Evolutionary conservation across 257 asterid species (phyloP).

Genomic region (Thymus mandschuricus): DNA sequence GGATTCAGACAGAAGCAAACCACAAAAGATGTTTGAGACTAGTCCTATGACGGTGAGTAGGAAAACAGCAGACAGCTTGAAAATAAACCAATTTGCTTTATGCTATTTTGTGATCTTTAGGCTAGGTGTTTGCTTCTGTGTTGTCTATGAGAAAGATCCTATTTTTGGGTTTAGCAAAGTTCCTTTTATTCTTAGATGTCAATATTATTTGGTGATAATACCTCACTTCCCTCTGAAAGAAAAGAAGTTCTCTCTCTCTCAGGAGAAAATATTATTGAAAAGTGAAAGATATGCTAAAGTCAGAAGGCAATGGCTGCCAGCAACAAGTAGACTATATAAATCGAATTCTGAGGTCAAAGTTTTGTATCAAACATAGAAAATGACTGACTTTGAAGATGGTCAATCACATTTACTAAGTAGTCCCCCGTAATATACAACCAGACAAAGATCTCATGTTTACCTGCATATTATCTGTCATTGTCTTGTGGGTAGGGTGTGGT

Average conservation of each 20-base stretch:
- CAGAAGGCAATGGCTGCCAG: background rate
- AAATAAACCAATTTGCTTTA: conserved; percentile 20
- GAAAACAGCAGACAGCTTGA: conserved; percentile 11
- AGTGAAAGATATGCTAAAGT: background rate
- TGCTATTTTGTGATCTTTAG: background rate
- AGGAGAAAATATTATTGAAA: conserved; percentile 1
- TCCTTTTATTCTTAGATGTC: background rate
- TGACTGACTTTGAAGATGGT: background rate
- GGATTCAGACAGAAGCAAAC: conserved; percentile 77
- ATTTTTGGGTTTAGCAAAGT: conserved; percentile 11
- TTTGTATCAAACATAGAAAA: conserved; percentile 5
- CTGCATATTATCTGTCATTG: background rate
- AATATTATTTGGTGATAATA: background rate
- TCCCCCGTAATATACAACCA: background rate
- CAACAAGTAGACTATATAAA: background rate
- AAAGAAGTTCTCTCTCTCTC: background rate
- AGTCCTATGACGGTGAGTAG: conserved; percentile 73
- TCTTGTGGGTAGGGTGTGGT: conserved; percentile 11
- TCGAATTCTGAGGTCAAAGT: conserved; percentile 2
- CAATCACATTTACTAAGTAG: background rate
- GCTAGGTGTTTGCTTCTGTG: conserved; percentile 22
- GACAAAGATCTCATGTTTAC: conserved; percentile 7
- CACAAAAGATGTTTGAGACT: conserved; percentile 59
- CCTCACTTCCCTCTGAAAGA: background rate
- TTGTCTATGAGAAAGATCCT: background rate